These are phyloP conservation scores for Pseudocercospora cruenta DNA, from an alignment of 2,329 filamentous ascomycete genomes.

Conservation along the genomic window DNA sequence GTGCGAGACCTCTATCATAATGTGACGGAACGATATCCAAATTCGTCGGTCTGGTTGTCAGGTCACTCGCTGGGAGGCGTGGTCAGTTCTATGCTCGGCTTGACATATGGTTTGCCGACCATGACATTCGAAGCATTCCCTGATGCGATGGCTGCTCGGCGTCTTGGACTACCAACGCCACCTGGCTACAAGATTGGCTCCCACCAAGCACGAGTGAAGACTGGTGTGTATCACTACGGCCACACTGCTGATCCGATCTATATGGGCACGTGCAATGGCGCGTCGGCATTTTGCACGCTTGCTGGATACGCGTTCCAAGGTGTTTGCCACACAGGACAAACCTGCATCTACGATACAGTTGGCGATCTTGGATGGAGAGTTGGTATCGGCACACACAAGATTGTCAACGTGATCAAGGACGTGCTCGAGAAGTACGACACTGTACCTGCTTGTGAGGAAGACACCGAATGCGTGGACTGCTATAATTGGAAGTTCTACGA, in stretches of 20 bases:
- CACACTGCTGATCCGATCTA: constrained; percentile 95
- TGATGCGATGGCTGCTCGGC: constrained; percentile 81
- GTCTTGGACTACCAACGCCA: constrained; percentile 82
- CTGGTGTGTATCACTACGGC: constrained; percentile 86
- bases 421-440: constrained; percentile 81
- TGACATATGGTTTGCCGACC: constrained; percentile 89
- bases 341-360: constrained; percentile 92
- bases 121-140: constrained; percentile 93
- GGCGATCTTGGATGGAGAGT: constrained; percentile 90
- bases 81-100: constrained; percentile 81
- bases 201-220: constrained; percentile 65
- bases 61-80: constrained; percentile 93
- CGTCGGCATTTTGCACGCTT: constrained; percentile 84
- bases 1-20: constrained; percentile 90
- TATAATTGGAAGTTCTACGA: constrained; percentile 93
- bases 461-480: constrained; percentile 82
- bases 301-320: constrained; percentile 93
- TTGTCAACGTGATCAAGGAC: constrained; percentile 82
- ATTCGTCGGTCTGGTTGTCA: constrained; percentile 82
- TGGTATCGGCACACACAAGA: constrained; percentile 87
- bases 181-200: constrained; percentile 73
- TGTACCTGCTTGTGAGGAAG: constrained; percentile 75
- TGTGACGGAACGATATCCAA: constrained; percentile 83
- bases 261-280: constrained; percentile 90
- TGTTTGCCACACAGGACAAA: constrained; percentile 83